Conservation (phyloP, 106 monocot genomes). For the Narthecium ossifragum region DNA sequence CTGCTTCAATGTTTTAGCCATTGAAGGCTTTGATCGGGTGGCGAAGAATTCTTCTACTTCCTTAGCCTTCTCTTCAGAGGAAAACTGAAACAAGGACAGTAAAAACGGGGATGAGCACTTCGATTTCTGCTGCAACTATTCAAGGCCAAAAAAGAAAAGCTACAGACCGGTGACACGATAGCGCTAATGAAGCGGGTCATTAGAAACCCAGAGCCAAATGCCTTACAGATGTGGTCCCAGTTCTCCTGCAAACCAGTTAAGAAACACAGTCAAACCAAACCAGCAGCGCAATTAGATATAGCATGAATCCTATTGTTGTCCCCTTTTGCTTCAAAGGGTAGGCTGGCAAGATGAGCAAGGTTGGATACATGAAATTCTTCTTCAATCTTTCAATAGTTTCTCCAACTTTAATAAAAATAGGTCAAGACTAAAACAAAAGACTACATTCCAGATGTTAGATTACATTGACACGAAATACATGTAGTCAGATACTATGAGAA, state of each 20-base stretch:
- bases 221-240: constrained; percentile 82
- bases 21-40: constrained; percentile 48
- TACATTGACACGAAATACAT: too few species aligned
- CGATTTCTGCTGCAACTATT: background rate
- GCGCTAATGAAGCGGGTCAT: constrained; percentile 35
- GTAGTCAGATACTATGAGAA: too few species aligned
- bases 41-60: constrained; percentile 77
- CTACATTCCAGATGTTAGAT: too few species aligned
- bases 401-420: too few species aligned
- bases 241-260: constrained; percentile 52
- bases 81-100: constrained; percentile 40
- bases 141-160: background rate
- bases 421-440: too few species aligned
- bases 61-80: constrained; percentile 58
- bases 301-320: too few species aligned
- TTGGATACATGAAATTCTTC: too few species aligned
- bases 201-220: constrained; percentile 55
- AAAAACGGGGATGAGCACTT: too few species aligned
- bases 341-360: too few species aligned
- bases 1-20: constrained; percentile 71
- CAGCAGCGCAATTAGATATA: background rate
- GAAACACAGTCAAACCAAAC: background rate
- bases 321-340: too few species aligned
- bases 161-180: constrained; percentile 51
- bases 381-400: background rate